phyloP scores from a whole-genome alignment of 257 asterid genomes.

The Anisodus tanguticus region DNA sequence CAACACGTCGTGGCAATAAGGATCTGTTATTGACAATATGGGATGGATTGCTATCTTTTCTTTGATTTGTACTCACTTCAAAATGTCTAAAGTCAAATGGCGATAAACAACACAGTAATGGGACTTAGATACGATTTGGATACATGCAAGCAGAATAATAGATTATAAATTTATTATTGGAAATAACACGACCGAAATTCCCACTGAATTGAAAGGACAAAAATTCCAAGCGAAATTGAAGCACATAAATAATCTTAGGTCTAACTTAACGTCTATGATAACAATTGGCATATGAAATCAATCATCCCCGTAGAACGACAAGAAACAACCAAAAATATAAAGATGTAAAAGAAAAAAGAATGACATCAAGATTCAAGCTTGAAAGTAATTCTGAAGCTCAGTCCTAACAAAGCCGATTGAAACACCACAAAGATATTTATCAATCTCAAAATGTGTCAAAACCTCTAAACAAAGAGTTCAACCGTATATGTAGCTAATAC shows the following conservation, averaged over 20 bases:
- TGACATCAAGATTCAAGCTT: not conserved
- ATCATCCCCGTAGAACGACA: not conserved
- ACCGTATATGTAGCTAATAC: not conserved
- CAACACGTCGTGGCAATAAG: not conserved
- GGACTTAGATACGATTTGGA: not conserved
- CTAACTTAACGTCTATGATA: not conserved
- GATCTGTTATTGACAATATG: not conserved
- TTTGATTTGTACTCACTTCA: conserved; percentile 1
- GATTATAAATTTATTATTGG: not conserved
- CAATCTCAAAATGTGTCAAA: not conserved
- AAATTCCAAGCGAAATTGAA: not conserved
- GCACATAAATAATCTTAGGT: not conserved
- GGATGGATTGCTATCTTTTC: not conserved
- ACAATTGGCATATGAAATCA: not conserved
- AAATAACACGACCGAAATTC: not conserved
- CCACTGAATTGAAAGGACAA: no score
- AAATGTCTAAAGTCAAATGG: not conserved
- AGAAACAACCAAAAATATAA: conserved; percentile 4
- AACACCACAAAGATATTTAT: not conserved
- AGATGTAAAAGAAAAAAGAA: not conserved
- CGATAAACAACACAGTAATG: not conserved
- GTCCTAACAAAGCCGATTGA: not conserved
- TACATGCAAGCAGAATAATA: not conserved
- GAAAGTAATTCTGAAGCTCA: not conserved
- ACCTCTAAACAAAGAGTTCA: not conserved